Conservation (phyloP, 176 grass and related monocot genomes). For the Hordeum marinum region DNA sequence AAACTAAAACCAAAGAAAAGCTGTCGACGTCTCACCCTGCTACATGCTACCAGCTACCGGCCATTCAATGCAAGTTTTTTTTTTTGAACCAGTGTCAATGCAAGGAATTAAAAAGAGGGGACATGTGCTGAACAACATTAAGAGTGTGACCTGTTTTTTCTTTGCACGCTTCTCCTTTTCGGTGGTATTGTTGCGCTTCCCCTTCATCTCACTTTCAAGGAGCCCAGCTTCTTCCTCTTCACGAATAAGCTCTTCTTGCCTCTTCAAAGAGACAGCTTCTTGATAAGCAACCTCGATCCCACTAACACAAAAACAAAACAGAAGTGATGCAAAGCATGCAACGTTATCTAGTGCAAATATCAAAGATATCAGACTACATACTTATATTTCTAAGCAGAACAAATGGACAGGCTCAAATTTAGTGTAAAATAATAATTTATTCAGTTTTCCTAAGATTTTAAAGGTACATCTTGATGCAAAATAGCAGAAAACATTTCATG, state of each 20-base stretch:
- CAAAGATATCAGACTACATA: background rate
- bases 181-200: slow-evolving; percentile 42
- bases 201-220: slow-evolving; percentile 69
- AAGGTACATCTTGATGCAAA: background rate
- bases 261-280: slow-evolving; percentile 95
- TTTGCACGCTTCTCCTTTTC: slow-evolving; percentile 91
- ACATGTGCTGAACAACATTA: slow-evolving; percentile 1
- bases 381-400: slow-evolving; percentile 18
- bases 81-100: background rate
- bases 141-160: slow-evolving; percentile 82
- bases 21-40: background rate
- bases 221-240: slow-evolving; percentile 85
- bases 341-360: background rate
- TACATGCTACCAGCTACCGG: too few species aligned
- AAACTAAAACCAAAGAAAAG: background rate
- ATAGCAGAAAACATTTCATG: background rate
- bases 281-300: slow-evolving; percentile 79
- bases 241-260: slow-evolving; percentile 96
- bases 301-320: slow-evolving; percentile 50
- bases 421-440: background rate
- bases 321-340: slow-evolving; percentile 12
- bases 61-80: background rate
- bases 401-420: background rate
- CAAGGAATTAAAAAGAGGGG: background rate
- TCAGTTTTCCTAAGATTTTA: background rate